Conservation (phyloP, 73 alveolate species). For the Uronychia binucleata region DNA sequence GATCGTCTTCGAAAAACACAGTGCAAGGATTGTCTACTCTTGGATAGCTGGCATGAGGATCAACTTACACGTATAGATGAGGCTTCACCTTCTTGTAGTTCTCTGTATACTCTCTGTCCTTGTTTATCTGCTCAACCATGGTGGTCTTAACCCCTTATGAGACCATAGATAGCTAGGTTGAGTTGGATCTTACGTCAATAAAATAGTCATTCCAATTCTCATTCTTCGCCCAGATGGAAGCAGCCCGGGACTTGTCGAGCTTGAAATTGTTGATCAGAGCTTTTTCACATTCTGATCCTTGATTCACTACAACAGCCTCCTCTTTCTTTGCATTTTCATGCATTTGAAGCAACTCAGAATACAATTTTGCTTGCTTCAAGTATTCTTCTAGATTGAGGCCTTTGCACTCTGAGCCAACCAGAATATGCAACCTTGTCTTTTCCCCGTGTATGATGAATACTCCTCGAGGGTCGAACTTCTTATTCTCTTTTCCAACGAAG, state of each 20-base stretch:
- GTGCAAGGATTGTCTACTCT: conserved; percentile 5
- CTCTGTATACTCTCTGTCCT: conserved; percentile 39
- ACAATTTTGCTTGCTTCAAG: conserved; percentile 40
- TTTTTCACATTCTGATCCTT: conserved; percentile 57
- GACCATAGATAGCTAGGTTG: neutral
- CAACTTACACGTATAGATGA: conserved; percentile 27
- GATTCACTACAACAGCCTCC: conserved; percentile 16
- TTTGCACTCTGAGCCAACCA: conserved; percentile 66
- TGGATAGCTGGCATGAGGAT: no score
- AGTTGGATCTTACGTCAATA: conserved; percentile 29
- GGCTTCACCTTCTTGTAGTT: conserved; percentile 54
- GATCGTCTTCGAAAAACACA: conserved; percentile 60
- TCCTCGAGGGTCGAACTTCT: conserved; percentile 78
- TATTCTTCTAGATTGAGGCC: conserved; percentile 51
- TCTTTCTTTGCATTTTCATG: conserved; percentile 53
- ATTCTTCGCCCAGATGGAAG: conserved; percentile 23
- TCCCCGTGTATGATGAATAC: conserved; percentile 69
- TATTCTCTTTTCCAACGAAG: conserved; percentile 56
- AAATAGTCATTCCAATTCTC: conserved; percentile 73
- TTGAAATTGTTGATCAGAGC: conserved; percentile 51
- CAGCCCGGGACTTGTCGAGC: conserved; percentile 23
- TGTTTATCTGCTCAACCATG: conserved; percentile 53
- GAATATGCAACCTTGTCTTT: conserved; percentile 24
- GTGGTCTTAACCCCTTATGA: conserved; percentile 4
- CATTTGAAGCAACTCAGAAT: conserved; percentile 22